Evolutionary conservation across 2,329 filamentous ascomycete genomes (phyloP).

Genomic region (Botryotinia convoluta): DNA sequence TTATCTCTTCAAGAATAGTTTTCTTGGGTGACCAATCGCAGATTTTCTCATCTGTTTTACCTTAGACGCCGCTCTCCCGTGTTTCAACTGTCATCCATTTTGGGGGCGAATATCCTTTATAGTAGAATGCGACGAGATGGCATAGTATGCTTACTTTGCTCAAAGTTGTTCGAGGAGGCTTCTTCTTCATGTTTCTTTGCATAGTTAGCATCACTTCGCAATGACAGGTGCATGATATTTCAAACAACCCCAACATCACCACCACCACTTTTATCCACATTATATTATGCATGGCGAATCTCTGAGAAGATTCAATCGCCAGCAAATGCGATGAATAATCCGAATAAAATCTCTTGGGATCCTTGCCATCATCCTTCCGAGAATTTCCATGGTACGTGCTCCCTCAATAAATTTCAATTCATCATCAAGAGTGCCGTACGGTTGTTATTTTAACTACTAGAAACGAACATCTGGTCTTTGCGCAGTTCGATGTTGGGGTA

Average conservation of each 20-base stretch:
- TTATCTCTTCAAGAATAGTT: background rate
- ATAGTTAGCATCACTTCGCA: background rate
- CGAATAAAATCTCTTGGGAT: background rate
- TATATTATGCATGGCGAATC: background rate
- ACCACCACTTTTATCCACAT: background rate
- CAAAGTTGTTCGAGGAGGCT: background rate
- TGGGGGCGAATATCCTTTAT: slow-evolving; percentile 5
- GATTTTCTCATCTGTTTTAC: background rate
- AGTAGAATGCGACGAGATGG: background rate
- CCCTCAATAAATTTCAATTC: background rate
- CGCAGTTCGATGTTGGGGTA: slow-evolving; percentile 10
- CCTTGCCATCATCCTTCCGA: background rate
- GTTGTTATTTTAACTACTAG: slow-evolving; percentile 11
- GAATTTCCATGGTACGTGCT: background rate
- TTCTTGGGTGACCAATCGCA: background rate
- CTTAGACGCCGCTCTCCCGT: background rate
- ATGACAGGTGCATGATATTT: background rate
- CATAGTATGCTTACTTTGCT: slow-evolving; percentile 3
- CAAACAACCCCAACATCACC: background rate
- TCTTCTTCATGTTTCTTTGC: background rate
- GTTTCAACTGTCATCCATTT: slow-evolving; percentile 13
- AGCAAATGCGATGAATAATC: background rate
- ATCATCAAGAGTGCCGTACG: background rate
- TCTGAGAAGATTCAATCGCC: background rate
- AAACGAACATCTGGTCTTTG: slow-evolving; percentile 11